These are phyloP conservation scores for Rehmannia glutinosa DNA, from an alignment of 257 asterid species.

Conservation along the genomic window DNA sequence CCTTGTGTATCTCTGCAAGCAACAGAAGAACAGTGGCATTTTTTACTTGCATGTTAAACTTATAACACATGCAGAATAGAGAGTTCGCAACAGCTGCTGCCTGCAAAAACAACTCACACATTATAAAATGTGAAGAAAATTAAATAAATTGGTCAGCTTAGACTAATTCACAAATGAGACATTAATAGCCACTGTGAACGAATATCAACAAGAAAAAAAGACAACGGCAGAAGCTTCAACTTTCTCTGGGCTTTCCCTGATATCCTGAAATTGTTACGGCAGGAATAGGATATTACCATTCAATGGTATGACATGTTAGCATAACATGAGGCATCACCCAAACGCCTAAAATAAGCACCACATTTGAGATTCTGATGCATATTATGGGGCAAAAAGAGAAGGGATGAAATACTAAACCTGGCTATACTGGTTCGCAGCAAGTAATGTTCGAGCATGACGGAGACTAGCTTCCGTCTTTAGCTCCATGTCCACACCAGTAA, in stretches of 20 bases:
- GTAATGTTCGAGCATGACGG: conserved; percentile 88
- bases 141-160: background rate
- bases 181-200: background rate
- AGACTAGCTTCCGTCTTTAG: conserved; percentile 81
- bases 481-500: conserved; percentile 92
- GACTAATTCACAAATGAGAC: background rate
- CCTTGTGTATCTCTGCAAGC: conserved; percentile 99
- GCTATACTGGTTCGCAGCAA: conserved; percentile 86
- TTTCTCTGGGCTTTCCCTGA: background rate
- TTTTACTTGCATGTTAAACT: conserved; percentile 82
- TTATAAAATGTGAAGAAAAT: background rate
- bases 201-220: background rate
- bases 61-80: conserved; percentile 75
- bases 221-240: background rate
- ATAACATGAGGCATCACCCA: background rate
- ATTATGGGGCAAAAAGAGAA: background rate
- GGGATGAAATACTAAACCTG: conserved; percentile 40
- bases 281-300: background rate
- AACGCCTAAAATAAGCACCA: conserved; percentile 4
- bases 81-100: conserved; percentile 86
- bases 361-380: background rate
- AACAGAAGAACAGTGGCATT: conserved; percentile 87
- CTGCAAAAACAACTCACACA: conserved; percentile 45
- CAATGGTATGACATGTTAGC: background rate
- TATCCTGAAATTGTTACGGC: background rate